Base-by-base conservation (phyloP, 1,139 yeast species). In the Wickerhamomyces sp. region DNA sequence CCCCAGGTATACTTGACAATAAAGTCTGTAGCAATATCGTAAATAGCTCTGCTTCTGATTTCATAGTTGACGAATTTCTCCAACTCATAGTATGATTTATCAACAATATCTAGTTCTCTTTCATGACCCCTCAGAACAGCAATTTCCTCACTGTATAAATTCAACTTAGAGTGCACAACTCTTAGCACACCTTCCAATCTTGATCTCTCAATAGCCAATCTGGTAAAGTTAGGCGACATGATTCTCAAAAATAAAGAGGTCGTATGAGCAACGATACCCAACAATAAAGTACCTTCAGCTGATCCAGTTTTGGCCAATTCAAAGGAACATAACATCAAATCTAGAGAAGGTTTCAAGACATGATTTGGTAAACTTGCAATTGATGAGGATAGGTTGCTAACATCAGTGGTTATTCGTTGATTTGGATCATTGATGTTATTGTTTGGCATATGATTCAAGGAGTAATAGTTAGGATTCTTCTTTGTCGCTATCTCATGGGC, bases 1-100 rank as follows among this genome's bases (percentile, higher is more conserved):
- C 98, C 97, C 94, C 97, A 86, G 46, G 90, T 79, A 65, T 91
- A 91, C 64, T 91, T 91, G 50, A 91, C 93, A 51, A 89, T 82
- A 60, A 90, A 91, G 46, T 79, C 87, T 62, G 84, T 91, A 38
- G 85, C 90, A 62, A 76, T 81, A 67, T 78, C 95, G 67, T 78
- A 88, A 27, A 84, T 65, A 0, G 88, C 90, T 60, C 83, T 73
- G 53, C 87, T 81, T 68, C 90, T 79, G 52, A 87, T 77, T 58
- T 88, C 94, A 66, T 83, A 76, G 59, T 86, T 81, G 52, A 84
- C 76, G 66, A 90, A 93, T 52, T 84, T 73, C 54, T 87, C 95
- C 54, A 90, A 71, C 49, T 86, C 84, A 64, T 89, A 90, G 65
- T 88, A 91, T 34, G 91, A 79, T 54, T 76, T 78, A 65, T 91